Evolutionary conservation across 2,329 filamentous ascomycete species (phyloP), one percentile per base, ranked within the genome.

Genomic region (Fusarium multiceps): DNA sequence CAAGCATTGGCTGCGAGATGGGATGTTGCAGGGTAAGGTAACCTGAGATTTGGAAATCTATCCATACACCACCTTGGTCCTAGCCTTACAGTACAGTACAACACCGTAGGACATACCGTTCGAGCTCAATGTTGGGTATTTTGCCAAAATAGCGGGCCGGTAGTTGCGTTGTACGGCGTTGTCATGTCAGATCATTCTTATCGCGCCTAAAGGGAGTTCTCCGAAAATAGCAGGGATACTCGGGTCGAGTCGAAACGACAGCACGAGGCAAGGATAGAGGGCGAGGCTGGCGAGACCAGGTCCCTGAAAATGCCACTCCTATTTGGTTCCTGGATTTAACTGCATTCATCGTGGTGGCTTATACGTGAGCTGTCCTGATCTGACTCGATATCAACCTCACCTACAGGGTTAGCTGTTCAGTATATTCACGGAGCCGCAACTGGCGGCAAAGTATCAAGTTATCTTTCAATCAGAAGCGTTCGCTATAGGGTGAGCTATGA

Each of bases 141-240:
- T 62, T 54, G 23, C 27, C 42, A 66, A 62, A 64, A 56, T 55
- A 68, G 63, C 57, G 69, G 69, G 41, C 59, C 63, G 65, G 73
- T 73, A 75, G 69, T 75, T 73, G 53, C 27, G 51, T 45, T 55
- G 46, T 59, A 59, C 25, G 20, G 34, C 42, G 40, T 42, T 64
- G 60, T 43, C 66, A 74, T 62, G 64, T 75, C 73, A 75, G 73
- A 75, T 75, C 72, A 75, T 75, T 63, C 73, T 75, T 75, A 75
- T 75, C 73, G 73, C 53, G 42, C 53, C 49, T 69, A 53, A 68
- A 64, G 53, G 58, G 67, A 67, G 65, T 53, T 58, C 57, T 47
- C 67, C 67, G 66, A 68, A 69, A 54, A 42, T 20, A 59, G 34
- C 61, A 69, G 51, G 67, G 67, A 55, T 69, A 5, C 34, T 42